phyloP scores from a whole-genome alignment of 163 green algal genomes.

The Prototheca wickerhamii region DNA sequence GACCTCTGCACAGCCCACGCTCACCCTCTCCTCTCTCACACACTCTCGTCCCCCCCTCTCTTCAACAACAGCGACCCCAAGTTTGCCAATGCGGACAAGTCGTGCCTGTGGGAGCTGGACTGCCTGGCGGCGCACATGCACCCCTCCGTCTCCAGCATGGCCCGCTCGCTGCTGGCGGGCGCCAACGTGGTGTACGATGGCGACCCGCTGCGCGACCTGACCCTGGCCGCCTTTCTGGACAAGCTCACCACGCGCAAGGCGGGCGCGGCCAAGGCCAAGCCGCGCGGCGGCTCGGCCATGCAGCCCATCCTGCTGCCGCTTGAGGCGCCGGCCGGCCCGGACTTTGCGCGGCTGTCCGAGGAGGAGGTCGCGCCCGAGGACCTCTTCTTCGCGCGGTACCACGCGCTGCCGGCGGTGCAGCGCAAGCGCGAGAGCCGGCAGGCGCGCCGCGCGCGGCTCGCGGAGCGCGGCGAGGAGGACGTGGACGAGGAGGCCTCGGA shows the following conservation, averaged over 20 bases:
- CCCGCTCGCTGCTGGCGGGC: slow-evolving; percentile 65
- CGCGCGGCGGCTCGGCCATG: slow-evolving; percentile 61
- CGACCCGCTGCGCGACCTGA: slow-evolving; percentile 83
- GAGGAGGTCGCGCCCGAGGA: slow-evolving; percentile 50
- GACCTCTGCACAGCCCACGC: no score
- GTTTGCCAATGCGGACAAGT: slow-evolving; percentile 58
- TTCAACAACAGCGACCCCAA: slow-evolving; percentile 53
- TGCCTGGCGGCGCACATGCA: slow-evolving; percentile 71
- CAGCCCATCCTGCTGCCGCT: slow-evolving; percentile 35
- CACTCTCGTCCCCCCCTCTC: neutral
- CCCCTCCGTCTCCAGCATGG: slow-evolving; percentile 81
- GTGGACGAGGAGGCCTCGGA: slow-evolving; percentile 13
- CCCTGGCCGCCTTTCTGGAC: slow-evolving; percentile 78
- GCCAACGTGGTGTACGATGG: slow-evolving; percentile 65
- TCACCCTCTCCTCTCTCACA: no score
- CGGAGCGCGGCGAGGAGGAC: neutral
- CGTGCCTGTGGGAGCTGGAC: slow-evolving; percentile 86
- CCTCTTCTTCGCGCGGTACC: slow-evolving; percentile 71
- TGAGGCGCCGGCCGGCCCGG: slow-evolving; percentile 7
- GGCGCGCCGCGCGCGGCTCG: neutral
- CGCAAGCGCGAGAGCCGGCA: neutral
- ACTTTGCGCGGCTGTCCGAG: slow-evolving; percentile 51
- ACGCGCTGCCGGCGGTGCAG: slow-evolving; percentile 17
- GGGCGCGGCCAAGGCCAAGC: slow-evolving; percentile 27
- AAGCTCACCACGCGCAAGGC: slow-evolving; percentile 87